Evolutionary conservation across 352 stramenopile species (phyloP), one percentile per base, ranked within the genome.

Genomic region (Pythium periplocum): DNA sequence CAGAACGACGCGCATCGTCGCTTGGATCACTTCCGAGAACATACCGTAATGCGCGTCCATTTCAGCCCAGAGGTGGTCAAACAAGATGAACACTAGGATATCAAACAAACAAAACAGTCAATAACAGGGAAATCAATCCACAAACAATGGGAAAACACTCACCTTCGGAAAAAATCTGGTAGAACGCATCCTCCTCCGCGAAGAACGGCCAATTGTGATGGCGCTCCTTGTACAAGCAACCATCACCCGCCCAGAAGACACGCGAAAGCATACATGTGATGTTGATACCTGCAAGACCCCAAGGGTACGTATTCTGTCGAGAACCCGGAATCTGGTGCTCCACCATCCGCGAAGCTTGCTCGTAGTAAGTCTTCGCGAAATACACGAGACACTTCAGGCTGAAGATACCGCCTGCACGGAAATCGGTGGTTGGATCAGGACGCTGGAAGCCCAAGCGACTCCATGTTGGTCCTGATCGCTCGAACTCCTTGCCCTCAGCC

Each of bases 41-140:
- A 78, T 77, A 51, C 83, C 79, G 53, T 94, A 94, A 46, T 92
- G 83, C 1, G 83, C 83, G 43, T 92, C 87, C 83, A 92, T 91
- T 48, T 87, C 75, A 49, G 78, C 86, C 83, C 83, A 94, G 17
- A 91, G 56, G 45, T 76, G 84, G 55, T 94, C 83, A 53, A 94
- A 94, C 3, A 94, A 62, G 9, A 94, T 60, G 54, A 94, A 94
- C 42, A 88, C 79, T 83, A 47, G 1, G 42, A 43, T 3, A 51
- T 35, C 45, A n/a, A 59, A 47, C 31, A n/a, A 45, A 47, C 6
- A 41, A 31, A 55, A 46, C 12, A 49, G 45, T 55, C 46, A 34
- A 55, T 12, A 48, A 53, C 36, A 43, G 43, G 17, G 43, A 26
- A 54, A 35, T 10, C 35, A 34, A 45, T 6, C 35, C 35, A 30